Percentiles rank a stretch among this genome's conserved stretches.
These are phyloP conservation scores for Boletellus sp. DNA, from an alignment of 768 basidiomycete species.

Conservation along the genomic window DNA sequence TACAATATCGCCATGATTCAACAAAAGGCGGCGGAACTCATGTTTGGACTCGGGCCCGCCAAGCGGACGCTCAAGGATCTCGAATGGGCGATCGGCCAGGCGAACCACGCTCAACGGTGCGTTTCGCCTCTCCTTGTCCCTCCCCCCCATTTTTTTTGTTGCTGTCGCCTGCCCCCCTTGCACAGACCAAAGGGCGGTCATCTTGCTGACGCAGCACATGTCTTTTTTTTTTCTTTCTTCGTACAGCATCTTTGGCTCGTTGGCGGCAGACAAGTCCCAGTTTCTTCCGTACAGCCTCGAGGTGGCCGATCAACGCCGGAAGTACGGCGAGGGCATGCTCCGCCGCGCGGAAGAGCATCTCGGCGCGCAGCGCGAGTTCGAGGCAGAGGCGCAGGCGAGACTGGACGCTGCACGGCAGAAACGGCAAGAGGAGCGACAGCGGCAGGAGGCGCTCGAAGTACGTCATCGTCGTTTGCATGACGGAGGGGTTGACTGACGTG, in stretches of 20 bases:
- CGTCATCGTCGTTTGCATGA: conserved; percentile 16
- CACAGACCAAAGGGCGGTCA: not conserved
- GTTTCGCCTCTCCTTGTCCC: conserved; percentile 16
- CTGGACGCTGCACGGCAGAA: conserved; percentile 72
- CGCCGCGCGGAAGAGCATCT: conserved; percentile 80
- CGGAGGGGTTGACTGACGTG: not conserved
- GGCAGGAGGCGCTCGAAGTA: conserved; percentile 65
- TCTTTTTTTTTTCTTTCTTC: not conserved
- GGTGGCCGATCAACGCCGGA: conserved; percentile 83
- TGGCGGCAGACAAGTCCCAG: conserved; percentile 68
- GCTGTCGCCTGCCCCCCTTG: no score
- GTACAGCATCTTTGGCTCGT: conserved; percentile 72
- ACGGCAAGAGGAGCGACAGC: conserved; percentile 76
- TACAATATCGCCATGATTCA: conserved; percentile 99
- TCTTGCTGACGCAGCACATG: not conserved
- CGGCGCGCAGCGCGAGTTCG: conserved; percentile 63
- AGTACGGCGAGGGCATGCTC: conserved; percentile 86
- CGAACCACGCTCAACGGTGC: conserved; percentile 82
- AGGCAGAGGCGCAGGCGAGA: conserved; percentile 66
- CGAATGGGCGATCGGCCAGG: conserved; percentile 72
- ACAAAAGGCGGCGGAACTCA: conserved; percentile 91
- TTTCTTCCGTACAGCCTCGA: conserved; percentile 81
- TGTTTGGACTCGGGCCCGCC: conserved; percentile 66
- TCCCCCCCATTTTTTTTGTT: no score
- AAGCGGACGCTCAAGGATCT: conserved; percentile 84